A percentile compares a stretch with the other conserved stretches of the same genome.
Conservation (phyloP, 495 filamentous ascomycete species). For the Cercophora sp. region DNA sequence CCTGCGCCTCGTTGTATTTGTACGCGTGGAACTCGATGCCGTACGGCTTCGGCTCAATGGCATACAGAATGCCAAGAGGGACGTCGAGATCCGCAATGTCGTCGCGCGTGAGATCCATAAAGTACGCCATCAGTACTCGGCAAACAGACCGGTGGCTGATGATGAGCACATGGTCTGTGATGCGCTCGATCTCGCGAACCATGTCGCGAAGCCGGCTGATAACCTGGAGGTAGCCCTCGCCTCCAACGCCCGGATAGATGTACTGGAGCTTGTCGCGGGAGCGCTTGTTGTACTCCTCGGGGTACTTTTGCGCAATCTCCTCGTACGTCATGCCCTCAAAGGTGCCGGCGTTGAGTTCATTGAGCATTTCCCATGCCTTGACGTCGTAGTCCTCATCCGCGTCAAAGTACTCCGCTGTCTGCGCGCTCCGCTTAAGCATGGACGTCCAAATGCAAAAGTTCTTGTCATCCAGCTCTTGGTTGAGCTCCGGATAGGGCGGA, state of each 20-base stretch:
- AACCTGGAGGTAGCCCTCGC: slow-evolving; percentile 93
- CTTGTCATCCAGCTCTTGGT: slow-evolving; percentile 61
- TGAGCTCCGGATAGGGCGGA: slow-evolving; percentile 85
- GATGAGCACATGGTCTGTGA: slow-evolving; percentile 89
- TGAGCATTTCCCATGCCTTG: slow-evolving; percentile 97
- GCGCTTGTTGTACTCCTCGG: slow-evolving; percentile 73
- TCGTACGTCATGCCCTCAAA: slow-evolving; percentile 95
- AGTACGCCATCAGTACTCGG: slow-evolving; percentile 90
- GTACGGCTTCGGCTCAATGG: slow-evolving; percentile 95
- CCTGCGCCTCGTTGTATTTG: slow-evolving; percentile 68
- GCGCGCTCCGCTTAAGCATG: slow-evolving; percentile 83
- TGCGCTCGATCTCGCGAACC: slow-evolving; percentile 94
- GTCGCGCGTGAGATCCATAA: slow-evolving; percentile 82
- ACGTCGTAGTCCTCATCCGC: slow-evolving; percentile 96
- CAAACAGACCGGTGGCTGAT: slow-evolving; percentile 87
- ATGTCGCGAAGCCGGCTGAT: slow-evolving; percentile 94
- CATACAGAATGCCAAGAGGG: slow-evolving; percentile 86
- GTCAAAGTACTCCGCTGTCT: slow-evolving; percentile 78
- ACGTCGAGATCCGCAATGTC: slow-evolving; percentile 91
- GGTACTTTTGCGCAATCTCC: slow-evolving; percentile 70
- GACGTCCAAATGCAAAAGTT: slow-evolving; percentile 98
- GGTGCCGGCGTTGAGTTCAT: slow-evolving; percentile 86
- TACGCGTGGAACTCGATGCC: slow-evolving; percentile 96
- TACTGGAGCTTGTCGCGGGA: slow-evolving; percentile 82
- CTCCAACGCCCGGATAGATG: slow-evolving; percentile 90